These are phyloP conservation scores for Schoenoplectus triqueter DNA, from an alignment of 202 grass and related monocot genomes.

Conservation along the genomic window DNA sequence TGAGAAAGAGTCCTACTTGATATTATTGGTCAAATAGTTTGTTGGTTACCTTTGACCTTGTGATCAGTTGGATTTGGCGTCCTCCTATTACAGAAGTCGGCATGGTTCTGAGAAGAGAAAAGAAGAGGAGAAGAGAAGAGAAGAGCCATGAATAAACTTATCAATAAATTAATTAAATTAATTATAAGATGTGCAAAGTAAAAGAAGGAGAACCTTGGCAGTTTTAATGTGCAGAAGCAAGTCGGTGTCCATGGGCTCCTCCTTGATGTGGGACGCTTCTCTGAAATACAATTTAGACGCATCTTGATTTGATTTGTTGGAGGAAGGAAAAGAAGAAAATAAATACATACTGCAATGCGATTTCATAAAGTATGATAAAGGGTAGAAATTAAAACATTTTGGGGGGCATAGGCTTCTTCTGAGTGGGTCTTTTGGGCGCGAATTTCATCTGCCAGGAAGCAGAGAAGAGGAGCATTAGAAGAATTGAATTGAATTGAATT, in stretches of 20 bases:
- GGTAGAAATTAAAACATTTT: not conserved
- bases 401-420: not conserved
- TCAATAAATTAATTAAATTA: no score
- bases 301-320: no score
- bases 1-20: not conserved
- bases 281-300: no score
- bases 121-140: no score
- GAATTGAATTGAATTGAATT: not conserved
- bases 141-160: not conserved
- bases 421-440: not conserved
- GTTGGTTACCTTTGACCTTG: slow-evolving; percentile 13
- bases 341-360: not conserved
- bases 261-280: not conserved
- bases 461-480: not conserved
- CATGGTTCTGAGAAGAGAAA: slow-evolving; percentile 13
- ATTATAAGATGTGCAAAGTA: not conserved
- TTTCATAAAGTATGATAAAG: not conserved
- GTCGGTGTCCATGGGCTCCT: slow-evolving; percentile 3
- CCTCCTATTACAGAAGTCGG: not conserved
- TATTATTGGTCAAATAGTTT: not conserved
- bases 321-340: not conserved
- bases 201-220: not conserved
- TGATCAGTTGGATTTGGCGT: slow-evolving; percentile 16
- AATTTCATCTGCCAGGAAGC: slow-evolving; percentile 16
- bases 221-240: slow-evolving; percentile 6